Base-by-base conservation (phyloP, 768 basidiomycete genomes). In the Leccinellum luteum region DNA sequence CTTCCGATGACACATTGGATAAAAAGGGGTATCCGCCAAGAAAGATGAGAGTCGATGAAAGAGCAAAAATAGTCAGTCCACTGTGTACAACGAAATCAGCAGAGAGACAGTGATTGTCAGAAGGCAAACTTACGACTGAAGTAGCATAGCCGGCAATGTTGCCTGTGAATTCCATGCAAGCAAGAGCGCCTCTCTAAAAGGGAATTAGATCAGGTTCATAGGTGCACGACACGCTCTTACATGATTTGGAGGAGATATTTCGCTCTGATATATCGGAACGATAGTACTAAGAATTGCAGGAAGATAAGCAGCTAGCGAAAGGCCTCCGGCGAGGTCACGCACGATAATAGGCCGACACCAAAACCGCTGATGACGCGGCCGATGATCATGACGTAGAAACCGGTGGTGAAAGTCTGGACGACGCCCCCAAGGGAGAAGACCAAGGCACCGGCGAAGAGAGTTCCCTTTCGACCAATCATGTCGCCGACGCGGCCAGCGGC, bases 1-100 rank as follows among this genome's bases (percentile, higher is more conserved):
- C 76, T 66, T 25, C 95, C 95, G 57, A 96, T 95, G 45, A 94
- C 71, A 63, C 89, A 91, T 79, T 97, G 95, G 3, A 96, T 77
- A 62, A 87, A 86, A 31, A 98, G 81, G 14, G 95, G 95, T 57
- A 95, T 78, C 38, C 95, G 82, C 95, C 95, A 98, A n/a, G 92
- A 85, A 51, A 86, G 72, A 72, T 97, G 85, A 8, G 88, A 90
- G 28, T 90, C 82, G 49, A 97, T 81, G 76, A 82, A 98, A 1
- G 93, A 95, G 69, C 87, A 91, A 64, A 94, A 92, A 72, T 98
- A 98, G 71, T 94, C 94, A 49, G 88, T 85, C 94, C 94, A 98
- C 90, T 92, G 57, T 31, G 53, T 48, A 32, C 5, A 21, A 55
- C 5, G 28, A 25, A 31, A 31, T 68, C 25, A 54, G 30, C 10